These are phyloP conservation scores for Achaetomium macrosporum DNA, from an alignment of 2,329 filamentous ascomycete species.

Conservation along the genomic window DNA sequence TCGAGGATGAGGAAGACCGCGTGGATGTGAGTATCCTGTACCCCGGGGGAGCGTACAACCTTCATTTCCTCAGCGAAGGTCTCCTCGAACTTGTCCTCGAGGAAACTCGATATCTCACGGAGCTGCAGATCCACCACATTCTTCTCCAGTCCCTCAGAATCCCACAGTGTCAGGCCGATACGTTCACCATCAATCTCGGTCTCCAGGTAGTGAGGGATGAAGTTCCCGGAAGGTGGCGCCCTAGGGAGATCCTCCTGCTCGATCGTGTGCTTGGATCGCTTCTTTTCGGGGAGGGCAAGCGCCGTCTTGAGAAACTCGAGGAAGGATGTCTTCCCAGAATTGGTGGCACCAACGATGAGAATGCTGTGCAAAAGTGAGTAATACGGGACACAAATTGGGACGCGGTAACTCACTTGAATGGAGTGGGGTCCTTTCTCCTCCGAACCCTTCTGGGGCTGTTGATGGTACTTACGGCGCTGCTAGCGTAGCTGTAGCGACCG, in stretches of 20 bases:
- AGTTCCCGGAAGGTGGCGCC: constrained; percentile 57
- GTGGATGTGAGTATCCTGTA: constrained; percentile 95
- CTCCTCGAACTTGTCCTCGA: constrained; percentile 98
- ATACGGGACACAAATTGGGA: neutral
- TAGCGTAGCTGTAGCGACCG: constrained; percentile 93
- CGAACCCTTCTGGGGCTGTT: constrained; percentile 89
- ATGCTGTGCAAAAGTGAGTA: constrained; percentile 50
- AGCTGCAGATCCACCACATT: constrained; percentile 92
- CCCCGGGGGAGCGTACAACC: constrained; percentile 85
- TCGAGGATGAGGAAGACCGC: constrained; percentile 91
- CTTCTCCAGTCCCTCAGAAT: constrained; percentile 91
- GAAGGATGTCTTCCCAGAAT: constrained; percentile 92
- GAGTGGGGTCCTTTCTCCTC: constrained; percentile 92
- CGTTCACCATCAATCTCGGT: constrained; percentile 91
- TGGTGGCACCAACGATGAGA: constrained; percentile 80
- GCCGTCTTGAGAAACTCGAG: constrained; percentile 90
- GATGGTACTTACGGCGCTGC: constrained; percentile 81
- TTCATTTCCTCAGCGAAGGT: constrained; percentile 98
- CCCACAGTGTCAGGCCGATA: constrained; percentile 90
- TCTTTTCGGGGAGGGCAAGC: constrained; percentile 74
- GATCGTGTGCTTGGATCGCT: constrained; percentile 52
- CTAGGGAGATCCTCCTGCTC: constrained; percentile 54
- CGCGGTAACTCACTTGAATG: constrained; percentile 77
- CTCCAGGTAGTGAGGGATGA: constrained; percentile 84
- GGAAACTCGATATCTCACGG: constrained; percentile 81